Evolutionary conservation across 2,329 filamentous ascomycete genomes (phyloP).

Genomic region (Verticillium zaregamsianum): DNA sequence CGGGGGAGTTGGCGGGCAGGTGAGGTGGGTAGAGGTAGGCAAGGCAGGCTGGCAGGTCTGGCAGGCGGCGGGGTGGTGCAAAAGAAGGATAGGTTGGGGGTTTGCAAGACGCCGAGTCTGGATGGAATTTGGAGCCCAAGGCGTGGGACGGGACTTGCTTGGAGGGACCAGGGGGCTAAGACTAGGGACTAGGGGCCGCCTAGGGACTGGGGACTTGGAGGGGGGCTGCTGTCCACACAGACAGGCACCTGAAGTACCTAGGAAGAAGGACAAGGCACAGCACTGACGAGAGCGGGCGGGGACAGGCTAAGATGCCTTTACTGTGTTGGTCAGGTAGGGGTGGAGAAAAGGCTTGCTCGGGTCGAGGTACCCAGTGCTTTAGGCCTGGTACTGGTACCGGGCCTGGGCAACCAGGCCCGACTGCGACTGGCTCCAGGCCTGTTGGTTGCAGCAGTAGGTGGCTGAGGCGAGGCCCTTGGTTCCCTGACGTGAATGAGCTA

Average conservation of each 20-base stretch:
- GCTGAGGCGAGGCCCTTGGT: not conserved
- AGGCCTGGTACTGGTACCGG: not conserved
- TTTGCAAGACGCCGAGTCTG: constrained; percentile 1
- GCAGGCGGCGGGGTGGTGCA: constrained; percentile 1
- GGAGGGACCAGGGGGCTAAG: not conserved
- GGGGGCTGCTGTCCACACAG: not conserved
- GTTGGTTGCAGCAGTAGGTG: not conserved
- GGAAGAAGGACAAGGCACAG: not conserved
- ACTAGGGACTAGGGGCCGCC: not conserved
- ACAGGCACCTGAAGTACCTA: not conserved
- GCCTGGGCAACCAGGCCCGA: not conserved
- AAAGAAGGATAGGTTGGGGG: constrained; percentile 3
- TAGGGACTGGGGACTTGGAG: not conserved
- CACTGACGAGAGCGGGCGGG: not conserved
- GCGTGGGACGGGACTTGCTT: constrained; percentile 1
- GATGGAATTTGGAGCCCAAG: constrained; percentile 4
- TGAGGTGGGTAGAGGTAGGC: not conserved
- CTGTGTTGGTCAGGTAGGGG: not conserved
- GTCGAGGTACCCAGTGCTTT: not conserved
- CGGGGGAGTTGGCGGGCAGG: not conserved
- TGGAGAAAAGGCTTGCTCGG: not conserved
- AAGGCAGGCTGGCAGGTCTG: not conserved
- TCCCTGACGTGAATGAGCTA: not conserved
- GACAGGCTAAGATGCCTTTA: not conserved
- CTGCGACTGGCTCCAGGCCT: not conserved